Evolutionary conservation across 768 basidiomycete species (phyloP), one percentile per base, ranked within the genome.

Genomic region (Holtermanniella nyarrowii): DNA sequence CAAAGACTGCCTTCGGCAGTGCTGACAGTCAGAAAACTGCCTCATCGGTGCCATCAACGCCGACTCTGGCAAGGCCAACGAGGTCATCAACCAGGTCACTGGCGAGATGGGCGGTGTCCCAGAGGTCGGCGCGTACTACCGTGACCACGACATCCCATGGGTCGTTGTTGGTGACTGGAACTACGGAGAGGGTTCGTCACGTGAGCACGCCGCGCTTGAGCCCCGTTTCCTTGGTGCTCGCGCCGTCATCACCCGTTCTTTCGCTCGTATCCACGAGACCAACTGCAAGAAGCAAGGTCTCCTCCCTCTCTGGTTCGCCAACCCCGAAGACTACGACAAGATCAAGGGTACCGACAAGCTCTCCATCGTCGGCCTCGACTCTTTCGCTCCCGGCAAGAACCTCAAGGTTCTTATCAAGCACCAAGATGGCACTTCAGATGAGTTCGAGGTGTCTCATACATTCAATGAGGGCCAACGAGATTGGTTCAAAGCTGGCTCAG

Each of bases 151-250:
- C 58, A 80, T 88, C 75, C 85, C 90, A 73, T 97, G 95, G 95
- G 88, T 99, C 56, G 93, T 96, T 63, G 78, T 99, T 63, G 95
- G 95, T 72, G 74, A 74, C 67, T 68, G 72, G 61, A 73, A 91
- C 79, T 95, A 96, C 75, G 91, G 91, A 70, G 91, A 96, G 76
- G 91, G 91, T 66, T 96, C 91, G 12, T 93, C 90, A 50, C 89
- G 91, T 73, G 91, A 96, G 74, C 91, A 95, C 74, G 93, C 93
- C 59, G 69, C 70, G 43, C 58, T 71, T 25, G 70, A 69, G 56
- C 70, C 70, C 43, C 58, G 69, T 50, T 71, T 69, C 63, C 55
- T 71, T 26, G 69, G 69, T 62, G 93, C 91, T 57, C 78, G 89
- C 52, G 93, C 93, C 24, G 86, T 96, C 77, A 91, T 99, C 73